Percentiles rank a stretch among this genome's conserved stretches.
These are phyloP conservation scores for Aspergillus asperescens DNA, from an alignment of 495 filamentous ascomycete species.

Conservation along the genomic window DNA sequence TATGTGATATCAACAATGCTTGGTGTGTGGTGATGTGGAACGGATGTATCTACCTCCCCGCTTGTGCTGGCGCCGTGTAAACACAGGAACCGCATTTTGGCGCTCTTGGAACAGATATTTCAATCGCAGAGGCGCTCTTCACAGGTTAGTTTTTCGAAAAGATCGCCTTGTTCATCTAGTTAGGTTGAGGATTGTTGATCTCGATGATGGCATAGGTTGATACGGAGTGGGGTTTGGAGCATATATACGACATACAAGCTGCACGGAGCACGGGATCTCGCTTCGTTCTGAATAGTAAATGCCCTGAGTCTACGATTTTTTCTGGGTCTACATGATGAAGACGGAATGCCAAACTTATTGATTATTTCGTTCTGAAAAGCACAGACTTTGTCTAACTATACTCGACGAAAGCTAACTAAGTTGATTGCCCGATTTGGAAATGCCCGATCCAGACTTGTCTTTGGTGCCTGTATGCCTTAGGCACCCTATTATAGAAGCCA, in stretches of 20 bases:
- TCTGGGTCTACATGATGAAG: not conserved
- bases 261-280: not conserved
- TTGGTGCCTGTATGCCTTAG: not conserved
- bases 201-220: slow-evolving; percentile 3
- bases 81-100: slow-evolving; percentile 5
- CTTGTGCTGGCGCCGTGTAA: slow-evolving; percentile 1
- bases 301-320: not conserved
- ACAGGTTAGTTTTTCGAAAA: too few relatives aligned
- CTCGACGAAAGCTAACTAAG: too few relatives aligned
- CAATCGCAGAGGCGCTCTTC: too few relatives aligned
- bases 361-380: too few relatives aligned
- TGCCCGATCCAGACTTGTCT: not conserved
- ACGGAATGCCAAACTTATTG: too few relatives aligned
- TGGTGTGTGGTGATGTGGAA: not conserved
- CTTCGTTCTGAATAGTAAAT: not conserved
- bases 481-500: not conserved
- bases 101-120: not conserved
- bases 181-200: not conserved
- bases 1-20: too few relatives aligned
- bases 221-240: not conserved
- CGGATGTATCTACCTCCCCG: not conserved
- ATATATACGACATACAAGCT: not conserved
- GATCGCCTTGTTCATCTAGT: not conserved
- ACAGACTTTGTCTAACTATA: not conserved
- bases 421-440: not conserved